Conservation (phyloP, 192 early-diverging fungal genomes). For the Mortierella claussenii region DNA sequence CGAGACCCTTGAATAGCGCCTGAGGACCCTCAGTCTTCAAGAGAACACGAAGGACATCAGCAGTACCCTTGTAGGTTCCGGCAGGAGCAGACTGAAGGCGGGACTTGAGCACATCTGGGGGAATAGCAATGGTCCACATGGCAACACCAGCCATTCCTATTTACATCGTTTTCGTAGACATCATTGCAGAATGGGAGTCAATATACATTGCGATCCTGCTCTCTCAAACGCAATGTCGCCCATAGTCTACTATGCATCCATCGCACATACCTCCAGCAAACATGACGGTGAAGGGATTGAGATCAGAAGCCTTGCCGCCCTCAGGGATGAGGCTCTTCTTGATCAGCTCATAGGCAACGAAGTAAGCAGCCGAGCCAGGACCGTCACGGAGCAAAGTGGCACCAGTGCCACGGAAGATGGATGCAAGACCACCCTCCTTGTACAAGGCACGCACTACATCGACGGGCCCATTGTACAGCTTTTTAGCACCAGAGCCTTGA, state of each 20-base stretch:
- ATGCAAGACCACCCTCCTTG: constrained; percentile 86
- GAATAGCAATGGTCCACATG: constrained; percentile 97
- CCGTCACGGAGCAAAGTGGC: constrained; percentile 94
- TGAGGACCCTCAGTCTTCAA: constrained; percentile 74
- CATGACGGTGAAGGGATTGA: constrained; percentile 85
- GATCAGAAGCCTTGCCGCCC: constrained; percentile 74
- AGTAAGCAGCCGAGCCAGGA: constrained; percentile 95
- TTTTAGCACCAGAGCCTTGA: constrained; percentile 66
- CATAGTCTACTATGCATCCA: too few relatives aligned
- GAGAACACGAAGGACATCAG: constrained; percentile 69
- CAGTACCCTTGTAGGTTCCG: constrained; percentile 83
- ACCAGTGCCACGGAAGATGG: constrained; percentile 93
- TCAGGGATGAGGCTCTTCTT: constrained; percentile 74
- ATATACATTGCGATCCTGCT: too few relatives aligned
- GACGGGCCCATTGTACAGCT: constrained; percentile 90
- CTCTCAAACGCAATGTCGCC: too few relatives aligned
- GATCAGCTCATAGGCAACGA: constrained; percentile 93
- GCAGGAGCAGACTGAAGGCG: constrained; percentile 88
- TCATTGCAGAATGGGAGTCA: too few relatives aligned
- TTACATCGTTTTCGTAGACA: too few relatives aligned
- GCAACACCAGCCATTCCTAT: constrained; percentile 93
- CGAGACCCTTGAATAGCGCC: constrained; percentile 89
- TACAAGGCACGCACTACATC: constrained; percentile 88
- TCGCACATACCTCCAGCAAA: constrained; percentile 92
- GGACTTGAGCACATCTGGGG: constrained; percentile 93